phyloP scores from a whole-genome alignment of 331 rosid genomes.

The Dryas integrifolia region DNA sequence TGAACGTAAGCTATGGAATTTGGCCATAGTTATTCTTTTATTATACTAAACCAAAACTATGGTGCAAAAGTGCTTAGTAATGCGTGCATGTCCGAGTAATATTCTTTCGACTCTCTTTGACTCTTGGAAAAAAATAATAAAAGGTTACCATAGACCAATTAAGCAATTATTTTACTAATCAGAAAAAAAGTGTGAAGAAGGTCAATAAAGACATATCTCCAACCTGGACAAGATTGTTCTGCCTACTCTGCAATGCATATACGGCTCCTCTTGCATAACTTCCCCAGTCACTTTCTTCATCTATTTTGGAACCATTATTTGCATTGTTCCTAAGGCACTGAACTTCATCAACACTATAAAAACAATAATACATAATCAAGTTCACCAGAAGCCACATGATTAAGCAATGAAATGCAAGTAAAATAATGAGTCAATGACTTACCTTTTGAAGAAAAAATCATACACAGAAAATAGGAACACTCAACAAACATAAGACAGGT shows the following conservation, averaged over 20 bases:
- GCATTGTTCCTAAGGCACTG: conserved; percentile 38
- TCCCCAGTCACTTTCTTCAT: conserved; percentile 79
- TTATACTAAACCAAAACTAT: not conserved
- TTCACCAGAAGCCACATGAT: not conserved
- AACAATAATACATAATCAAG: conserved; percentile 10
- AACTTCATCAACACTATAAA: conserved; percentile 69
- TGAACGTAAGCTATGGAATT: not conserved
- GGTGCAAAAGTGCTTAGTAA: not conserved
- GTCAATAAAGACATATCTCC: conserved; percentile 21
- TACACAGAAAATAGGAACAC: not conserved
- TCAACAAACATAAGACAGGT: not conserved
- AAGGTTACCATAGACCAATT: not conserved
- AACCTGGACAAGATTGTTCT: conserved; percentile 64
- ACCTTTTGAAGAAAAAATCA: not conserved
- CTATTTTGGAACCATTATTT: conserved; percentile 37
- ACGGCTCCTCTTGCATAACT: conserved; percentile 89
- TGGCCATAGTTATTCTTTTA: not conserved
- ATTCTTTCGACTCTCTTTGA: not conserved
- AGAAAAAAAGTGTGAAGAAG: not conserved
- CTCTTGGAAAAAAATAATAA: not conserved
- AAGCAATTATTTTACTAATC: not conserved
- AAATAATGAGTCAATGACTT: not conserved
- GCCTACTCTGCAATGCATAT: conserved; percentile 60
- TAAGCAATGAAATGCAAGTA: not conserved
- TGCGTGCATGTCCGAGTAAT: not conserved